Percentiles rank a stretch among this genome's conserved stretches.
These are phyloP conservation scores for Cryptococcus deneoformans DNA, from an alignment of 1,284 basidiomycete species.

Conservation along the genomic window DNA sequence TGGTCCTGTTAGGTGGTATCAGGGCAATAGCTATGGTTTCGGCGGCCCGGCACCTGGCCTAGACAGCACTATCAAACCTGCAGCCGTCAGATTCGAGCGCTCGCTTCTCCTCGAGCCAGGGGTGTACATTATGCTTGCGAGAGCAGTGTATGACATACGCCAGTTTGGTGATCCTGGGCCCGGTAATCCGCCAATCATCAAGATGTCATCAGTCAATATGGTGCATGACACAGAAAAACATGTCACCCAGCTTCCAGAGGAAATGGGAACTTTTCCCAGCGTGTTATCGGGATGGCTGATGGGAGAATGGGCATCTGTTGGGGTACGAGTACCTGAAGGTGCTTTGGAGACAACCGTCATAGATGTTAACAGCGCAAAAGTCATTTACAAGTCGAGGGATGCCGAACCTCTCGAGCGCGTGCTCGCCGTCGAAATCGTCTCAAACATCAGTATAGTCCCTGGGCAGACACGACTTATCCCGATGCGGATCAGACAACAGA, in stretches of 20 bases:
- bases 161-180: slow-evolving; percentile 44
- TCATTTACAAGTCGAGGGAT: background rate
- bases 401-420: background rate
- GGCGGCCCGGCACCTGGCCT: slow-evolving; percentile 1
- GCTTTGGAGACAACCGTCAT: background rate
- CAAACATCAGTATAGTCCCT: background rate
- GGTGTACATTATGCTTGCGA: slow-evolving; percentile 32
- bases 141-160: slow-evolving; percentile 43
- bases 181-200: slow-evolving; percentile 24
- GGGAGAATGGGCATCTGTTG: slow-evolving; percentile 31
- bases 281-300: slow-evolving; percentile 33
- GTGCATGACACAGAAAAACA: slow-evolving; percentile 8
- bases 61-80: background rate
- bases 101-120: slow-evolving; percentile 27
- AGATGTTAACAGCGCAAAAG: background rate
- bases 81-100: slow-evolving; percentile 31
- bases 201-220: slow-evolving; percentile 13
- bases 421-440: slow-evolving; percentile 3
- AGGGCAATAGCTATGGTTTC: slow-evolving; percentile 45
- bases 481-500: slow-evolving; percentile 8
- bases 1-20: slow-evolving; percentile 31
- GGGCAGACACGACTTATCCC: slow-evolving; percentile 21
- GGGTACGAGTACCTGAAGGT: slow-evolving; percentile 10
- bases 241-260: slow-evolving; percentile 7
- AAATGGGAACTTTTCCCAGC: slow-evolving; percentile 24